These are phyloP conservation scores for Trichosporon coremiiforme DNA, from an alignment of 1,284 basidiomycete genomes.

Conservation along the genomic window DNA sequence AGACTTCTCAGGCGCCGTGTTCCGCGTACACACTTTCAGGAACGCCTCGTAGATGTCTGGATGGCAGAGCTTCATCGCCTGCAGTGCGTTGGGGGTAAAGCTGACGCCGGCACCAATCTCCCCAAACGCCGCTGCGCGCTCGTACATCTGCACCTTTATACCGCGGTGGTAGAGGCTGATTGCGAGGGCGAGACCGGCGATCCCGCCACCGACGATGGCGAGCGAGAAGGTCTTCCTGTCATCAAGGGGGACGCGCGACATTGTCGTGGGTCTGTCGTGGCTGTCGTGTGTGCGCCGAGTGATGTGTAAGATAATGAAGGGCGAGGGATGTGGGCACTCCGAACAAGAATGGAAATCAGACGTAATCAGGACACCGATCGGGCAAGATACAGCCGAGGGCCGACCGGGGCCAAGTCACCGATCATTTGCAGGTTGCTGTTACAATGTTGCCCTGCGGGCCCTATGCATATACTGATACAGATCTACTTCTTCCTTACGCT, in stretches of 20 bases:
- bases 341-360: background rate
- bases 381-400: background rate
- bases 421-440: background rate
- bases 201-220: slow-evolving; percentile 32
- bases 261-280: background rate
- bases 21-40: slow-evolving; percentile 29
- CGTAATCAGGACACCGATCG: background rate
- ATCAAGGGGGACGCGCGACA: background rate
- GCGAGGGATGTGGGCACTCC: background rate
- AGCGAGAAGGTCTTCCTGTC: slow-evolving; percentile 22
- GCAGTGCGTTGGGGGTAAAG: slow-evolving; percentile 31
- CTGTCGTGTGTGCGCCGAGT: background rate
- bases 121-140: slow-evolving; percentile 31
- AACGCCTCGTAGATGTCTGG: slow-evolving; percentile 29
- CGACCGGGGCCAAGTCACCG: slow-evolving; percentile 6
- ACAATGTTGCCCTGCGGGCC: slow-evolving; percentile 6
- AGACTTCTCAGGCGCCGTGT: slow-evolving; percentile 25
- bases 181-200: slow-evolving; percentile 29
- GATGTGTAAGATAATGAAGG: too few relatives aligned
- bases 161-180: slow-evolving; percentile 28
- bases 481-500: slow-evolving; percentile 67
- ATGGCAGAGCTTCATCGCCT: slow-evolving; percentile 32
- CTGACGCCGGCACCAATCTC: slow-evolving; percentile 36
- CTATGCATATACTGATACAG: slow-evolving; percentile 20
- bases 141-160: slow-evolving; percentile 30